Evolutionary conservation across 2,329 filamentous ascomycete species (phyloP), one percentile per base, ranked within the genome.

Genomic region (Calonectria ilicicola): DNA sequence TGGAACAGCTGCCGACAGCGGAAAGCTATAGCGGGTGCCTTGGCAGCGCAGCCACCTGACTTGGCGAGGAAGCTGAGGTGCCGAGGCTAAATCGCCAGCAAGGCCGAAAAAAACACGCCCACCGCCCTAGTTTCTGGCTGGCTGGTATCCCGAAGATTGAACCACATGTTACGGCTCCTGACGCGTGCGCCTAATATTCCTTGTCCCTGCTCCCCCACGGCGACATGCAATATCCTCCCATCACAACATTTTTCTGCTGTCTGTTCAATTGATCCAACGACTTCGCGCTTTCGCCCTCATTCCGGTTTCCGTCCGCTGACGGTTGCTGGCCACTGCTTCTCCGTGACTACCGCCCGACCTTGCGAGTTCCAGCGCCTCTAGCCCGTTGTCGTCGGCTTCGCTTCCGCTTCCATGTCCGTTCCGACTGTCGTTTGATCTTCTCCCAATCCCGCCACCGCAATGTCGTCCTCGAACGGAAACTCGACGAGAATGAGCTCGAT

Each of bases 391-490:
- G 60, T 62, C 58, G 65, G 49, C 60, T 46, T 72, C 65, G 69
- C 58, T 68, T 79, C 73, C 58, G 65, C 58, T 65, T 80, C 74
- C 53, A 74, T 73, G 72, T 77, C 58, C 38, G 64, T 64, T 58
- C 63, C 60, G 69, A 58, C 60, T 53, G 74, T 44, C 44, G 49
- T 29, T 58, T 66, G 32, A 66, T 29, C 56, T 68, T 58, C 65
- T 26, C 32, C 32, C 66, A 68, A 69, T 65, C 71, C 66, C 26
- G 62, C 56, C 70, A 67, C 62, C 73, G 75, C 75, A 78, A 88
- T 89, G 87, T 83, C 87, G 70, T 84, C 87, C 70, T 84, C 85
- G 79, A 83, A 83, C 78, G 84, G 85, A 66, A 85, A 85, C 79
- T 83, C 84, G 75, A 81, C 84, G 53, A 49, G 66, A 60, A 68